phyloP scores from a whole-genome alignment of 2,329 filamentous ascomycete species.

The Amauroascus verrucosus region DNA sequence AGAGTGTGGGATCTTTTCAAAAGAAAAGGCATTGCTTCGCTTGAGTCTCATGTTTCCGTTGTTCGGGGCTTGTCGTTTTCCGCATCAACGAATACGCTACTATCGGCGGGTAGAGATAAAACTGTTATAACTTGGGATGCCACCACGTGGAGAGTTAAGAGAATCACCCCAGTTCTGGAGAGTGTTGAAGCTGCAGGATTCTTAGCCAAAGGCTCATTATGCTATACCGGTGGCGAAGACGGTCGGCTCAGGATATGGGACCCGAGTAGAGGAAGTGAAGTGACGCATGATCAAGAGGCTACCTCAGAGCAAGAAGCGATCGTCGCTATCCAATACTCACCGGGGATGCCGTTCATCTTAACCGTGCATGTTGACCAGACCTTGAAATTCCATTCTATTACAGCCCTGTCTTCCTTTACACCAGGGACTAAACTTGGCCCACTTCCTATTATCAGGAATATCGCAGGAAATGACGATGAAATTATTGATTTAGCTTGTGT shows the following conservation, averaged over 20 bases:
- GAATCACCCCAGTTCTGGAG: constrained; percentile 75
- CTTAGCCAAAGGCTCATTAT: constrained; percentile 56
- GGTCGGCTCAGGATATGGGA: constrained; percentile 79
- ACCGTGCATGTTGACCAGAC: constrained; percentile 86
- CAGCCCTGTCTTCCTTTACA: constrained; percentile 28
- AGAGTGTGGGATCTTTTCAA: constrained; percentile 86
- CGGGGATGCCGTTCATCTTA: constrained; percentile 58
- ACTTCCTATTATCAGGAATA: constrained; percentile 58
- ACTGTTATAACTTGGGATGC: constrained; percentile 89
- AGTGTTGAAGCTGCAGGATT: constrained; percentile 78
- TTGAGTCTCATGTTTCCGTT: constrained; percentile 91
- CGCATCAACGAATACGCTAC: constrained; percentile 57
- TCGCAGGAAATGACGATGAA: constrained; percentile 94
- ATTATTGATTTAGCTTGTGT: constrained; percentile 90
- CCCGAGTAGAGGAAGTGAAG: constrained; percentile 62
- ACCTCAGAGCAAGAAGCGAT: constrained; percentile 56
- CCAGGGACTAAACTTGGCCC: constrained; percentile 43
- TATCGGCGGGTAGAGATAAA: constrained; percentile 85
- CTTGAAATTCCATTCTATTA: constrained; percentile 58
- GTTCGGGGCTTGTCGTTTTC: constrained; percentile 83
- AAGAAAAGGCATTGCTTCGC: constrained; percentile 60
- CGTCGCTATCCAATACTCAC: constrained; percentile 58
- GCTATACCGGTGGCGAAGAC: constrained; percentile 76
- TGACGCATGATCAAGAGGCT: constrained; percentile 61
- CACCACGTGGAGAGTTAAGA: constrained; percentile 69